Conservation (phyloP, 78 protist species). For the Diacronema lutheri region DNA sequence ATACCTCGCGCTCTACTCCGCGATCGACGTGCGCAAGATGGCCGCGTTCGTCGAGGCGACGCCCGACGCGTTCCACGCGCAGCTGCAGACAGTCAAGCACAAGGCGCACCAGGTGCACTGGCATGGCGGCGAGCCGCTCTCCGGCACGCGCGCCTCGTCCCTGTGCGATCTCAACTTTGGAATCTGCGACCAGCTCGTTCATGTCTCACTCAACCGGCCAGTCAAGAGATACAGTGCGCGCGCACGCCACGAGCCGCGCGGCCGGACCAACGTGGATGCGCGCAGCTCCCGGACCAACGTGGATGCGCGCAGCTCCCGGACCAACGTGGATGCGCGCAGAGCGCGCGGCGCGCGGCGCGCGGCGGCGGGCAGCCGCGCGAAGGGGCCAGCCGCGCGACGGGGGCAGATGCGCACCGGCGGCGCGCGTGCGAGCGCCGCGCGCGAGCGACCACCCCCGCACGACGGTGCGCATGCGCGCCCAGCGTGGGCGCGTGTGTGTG, state of each 20-base stretch:
- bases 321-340: too few species aligned
- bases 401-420: too few species aligned
- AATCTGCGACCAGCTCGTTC: not conserved
- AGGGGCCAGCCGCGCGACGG: too few species aligned
- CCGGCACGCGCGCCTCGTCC: slow-evolving; percentile 21
- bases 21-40: slow-evolving; percentile 57
- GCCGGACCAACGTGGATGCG: not conserved
- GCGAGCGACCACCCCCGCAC: too few species aligned
- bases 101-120: slow-evolving; percentile 56
- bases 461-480: too few species aligned
- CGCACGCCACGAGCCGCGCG: not conserved
- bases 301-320: not conserved
- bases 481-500: too few species aligned
- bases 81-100: slow-evolving; percentile 73
- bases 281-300: not conserved
- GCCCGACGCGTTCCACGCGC: slow-evolving; percentile 38
- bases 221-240: not conserved
- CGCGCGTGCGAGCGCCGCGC: too few species aligned
- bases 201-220: too few species aligned
- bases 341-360: too few species aligned
- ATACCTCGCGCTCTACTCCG: slow-evolving; percentile 79
- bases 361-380: too few species aligned
- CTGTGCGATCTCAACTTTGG: slow-evolving; percentile 59
- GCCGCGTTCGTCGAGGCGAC: slow-evolving; percentile 57
- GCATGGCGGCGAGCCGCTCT: slow-evolving; percentile 29